Base-by-base conservation (phyloP, 257 asterid genomes). In the Buddleja alternifolia region DNA sequence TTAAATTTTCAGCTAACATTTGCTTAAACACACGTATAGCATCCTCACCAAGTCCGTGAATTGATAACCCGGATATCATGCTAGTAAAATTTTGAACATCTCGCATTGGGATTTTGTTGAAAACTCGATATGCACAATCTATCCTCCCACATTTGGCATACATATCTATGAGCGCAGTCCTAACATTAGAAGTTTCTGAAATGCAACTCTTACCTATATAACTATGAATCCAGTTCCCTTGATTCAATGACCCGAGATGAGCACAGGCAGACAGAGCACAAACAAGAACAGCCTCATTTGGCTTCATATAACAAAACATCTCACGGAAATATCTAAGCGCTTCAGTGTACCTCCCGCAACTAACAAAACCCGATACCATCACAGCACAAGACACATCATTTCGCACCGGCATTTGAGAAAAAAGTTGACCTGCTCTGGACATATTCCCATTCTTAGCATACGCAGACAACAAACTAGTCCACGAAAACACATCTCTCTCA, bases 311-410 rank as follows among this genome's bases (percentile, higher is more conserved):
- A 55, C 25, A 4, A 19, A 80, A 32, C 95, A 85, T 87, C 58
- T 80, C 69, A 21, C 48, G 80, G 39, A 88, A 88, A 78, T 60
- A 83, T 4, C 14, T 6, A 23, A 91, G 80, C 19, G 86, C 92
- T 54, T 83, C 90, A 36, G 73, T 39, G 57, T 82, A 83, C 62
- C 54, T 85, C 29, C 86, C 83, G 17, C 80, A 69, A 60, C 85
- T 79, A 72, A 82, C 81, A 55, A 79, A 84, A 61, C 95, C 95
- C 11, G 96, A 89, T 63, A 91, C 41, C 74, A 87, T 82, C 3
- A 85, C 98, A 50, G 85, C 72, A 93, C 95, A 92, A 67, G 96
- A 89, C n/a, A 92, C 96, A 10, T 82, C 95, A 48, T 85, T 87
- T 7, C 79, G 80, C 74, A 73, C 61, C 0, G 92, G 94, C 92